Conservation (phyloP, 176 grass and related monocot species). For the Oryza glumipatula region DNA sequence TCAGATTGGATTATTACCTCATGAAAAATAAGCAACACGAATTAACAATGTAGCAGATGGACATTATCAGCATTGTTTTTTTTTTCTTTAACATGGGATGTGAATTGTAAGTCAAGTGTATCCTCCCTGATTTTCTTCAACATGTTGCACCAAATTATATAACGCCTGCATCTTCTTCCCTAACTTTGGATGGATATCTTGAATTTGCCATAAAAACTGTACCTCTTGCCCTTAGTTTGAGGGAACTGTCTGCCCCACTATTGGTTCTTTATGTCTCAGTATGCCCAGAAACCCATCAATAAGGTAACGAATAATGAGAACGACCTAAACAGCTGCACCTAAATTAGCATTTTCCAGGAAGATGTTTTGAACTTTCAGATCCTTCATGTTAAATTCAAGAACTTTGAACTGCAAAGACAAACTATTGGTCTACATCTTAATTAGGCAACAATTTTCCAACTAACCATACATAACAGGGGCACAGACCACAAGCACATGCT, state of each 20-base stretch:
- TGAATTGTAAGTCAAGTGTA: not conserved
- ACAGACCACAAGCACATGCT: not conserved
- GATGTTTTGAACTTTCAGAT: not conserved
- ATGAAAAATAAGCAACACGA: not conserved
- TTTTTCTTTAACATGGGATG: conserved; percentile 8
- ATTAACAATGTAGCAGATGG: not conserved
- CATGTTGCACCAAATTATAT: not conserved
- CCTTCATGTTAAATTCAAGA: not conserved
- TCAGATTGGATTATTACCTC: not conserved
- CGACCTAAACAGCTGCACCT: not conserved
- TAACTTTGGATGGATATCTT: not conserved
- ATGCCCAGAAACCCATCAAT: not conserved
- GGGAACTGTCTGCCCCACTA: conserved; percentile 31
- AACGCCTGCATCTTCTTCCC: not conserved
- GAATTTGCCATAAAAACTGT: not conserved
- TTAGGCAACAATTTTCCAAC: not conserved
- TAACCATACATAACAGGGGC: not conserved
- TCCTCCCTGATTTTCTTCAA: not conserved
- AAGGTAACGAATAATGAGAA: not conserved
- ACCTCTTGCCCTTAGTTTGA: conserved; percentile 22
- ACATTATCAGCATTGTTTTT: not conserved
- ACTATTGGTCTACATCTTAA: not conserved
- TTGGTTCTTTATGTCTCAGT: not conserved
- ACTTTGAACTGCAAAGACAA: not conserved
- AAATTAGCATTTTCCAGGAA: conserved; percentile 6